These are phyloP conservation scores for Exophiala calicioides DNA, from an alignment of 2,329 filamentous ascomycete genomes.

Conservation along the genomic window DNA sequence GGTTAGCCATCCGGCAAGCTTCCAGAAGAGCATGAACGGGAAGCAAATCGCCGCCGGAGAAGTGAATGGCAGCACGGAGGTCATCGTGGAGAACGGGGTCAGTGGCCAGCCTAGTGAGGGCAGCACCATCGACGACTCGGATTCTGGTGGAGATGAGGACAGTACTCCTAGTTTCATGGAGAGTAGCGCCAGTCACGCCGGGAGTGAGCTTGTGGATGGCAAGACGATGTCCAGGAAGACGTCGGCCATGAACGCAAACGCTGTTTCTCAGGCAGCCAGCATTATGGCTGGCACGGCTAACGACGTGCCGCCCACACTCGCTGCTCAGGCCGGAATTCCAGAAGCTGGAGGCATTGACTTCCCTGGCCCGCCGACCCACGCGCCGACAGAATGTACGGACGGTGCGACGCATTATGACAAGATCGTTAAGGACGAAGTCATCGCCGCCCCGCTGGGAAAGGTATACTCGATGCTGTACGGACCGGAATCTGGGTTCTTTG, in stretches of 20 bases:
- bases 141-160: constrained; percentile 48
- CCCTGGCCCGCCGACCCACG: constrained; percentile 79
- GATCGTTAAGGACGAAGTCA: constrained; percentile 78
- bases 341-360: constrained; percentile 64
- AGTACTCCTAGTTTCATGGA: constrained; percentile 64
- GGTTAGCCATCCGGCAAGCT: constrained; percentile 80
- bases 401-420: constrained; percentile 78
- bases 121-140: constrained; percentile 60
- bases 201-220: constrained; percentile 51
- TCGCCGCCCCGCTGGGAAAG: constrained; percentile 86
- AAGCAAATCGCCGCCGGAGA: constrained; percentile 69
- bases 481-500: constrained; percentile 73
- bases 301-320: constrained; percentile 40
- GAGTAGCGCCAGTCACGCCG: constrained; percentile 55
- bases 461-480: constrained; percentile 89
- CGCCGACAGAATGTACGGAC: constrained; percentile 83
- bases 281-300: constrained; percentile 15
- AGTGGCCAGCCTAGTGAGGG: constrained; percentile 60
- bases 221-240: constrained; percentile 69
- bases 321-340: constrained; percentile 25
- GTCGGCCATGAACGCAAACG: constrained; percentile 54
- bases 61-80: constrained; percentile 83
- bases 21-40: constrained; percentile 89
- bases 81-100: constrained; percentile 67
- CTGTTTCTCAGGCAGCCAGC: constrained; percentile 33